Evolutionary conservation across 768 basidiomycete genomes (phyloP), one percentile per base, ranked within the genome.

Genomic region (Asterophora lycoperdoides): DNA sequence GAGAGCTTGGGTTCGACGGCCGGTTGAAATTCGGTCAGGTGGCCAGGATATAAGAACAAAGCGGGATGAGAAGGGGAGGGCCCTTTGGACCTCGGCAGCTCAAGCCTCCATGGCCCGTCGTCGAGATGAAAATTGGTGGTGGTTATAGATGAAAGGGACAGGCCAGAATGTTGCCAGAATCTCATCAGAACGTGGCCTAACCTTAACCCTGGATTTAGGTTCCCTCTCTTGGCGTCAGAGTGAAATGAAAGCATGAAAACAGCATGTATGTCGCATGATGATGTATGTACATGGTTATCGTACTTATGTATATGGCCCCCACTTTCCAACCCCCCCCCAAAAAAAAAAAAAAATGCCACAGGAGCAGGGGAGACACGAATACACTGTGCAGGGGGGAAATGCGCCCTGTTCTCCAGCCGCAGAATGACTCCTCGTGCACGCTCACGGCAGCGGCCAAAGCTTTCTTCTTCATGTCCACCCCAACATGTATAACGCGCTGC

Each of bases 61-160:
- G 63, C 53, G 75, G 68, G 73, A 75, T 76, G 78, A 83, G 74
- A 64, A 76, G 73, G 71, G 71, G 75, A 83, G 78, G 78, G 75
- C 73, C 80, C 71, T 65, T 63, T 64, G 79, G 81, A 80, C 82
- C 84, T 79, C 81, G 65, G 80, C 75, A 74, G 68, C 81, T 89
- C 84, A 88, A 82, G 81, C 78, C 65, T 74, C 71, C 86, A 87
- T 87, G 71, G 59, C 59, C 15, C 59, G 36, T 45, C 55, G 56
- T 53, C 56, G 57, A 56, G 51, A 18, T 46, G 38, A 44, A 35
- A 53, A 43, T 40, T 48, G 23, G 34, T 48, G 38, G 51, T 41
- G 46, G 48, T 45, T 18, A 23, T 3, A 23, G 30, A 32, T 32
- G 30, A 40, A 41, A 48, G 41, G 37, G 11, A 51, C 34, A 33